Evolutionary conservation across 768 basidiomycete species (phyloP), one percentile per base, ranked within the genome.

Genomic region (Sarcodon aspratus): DNA sequence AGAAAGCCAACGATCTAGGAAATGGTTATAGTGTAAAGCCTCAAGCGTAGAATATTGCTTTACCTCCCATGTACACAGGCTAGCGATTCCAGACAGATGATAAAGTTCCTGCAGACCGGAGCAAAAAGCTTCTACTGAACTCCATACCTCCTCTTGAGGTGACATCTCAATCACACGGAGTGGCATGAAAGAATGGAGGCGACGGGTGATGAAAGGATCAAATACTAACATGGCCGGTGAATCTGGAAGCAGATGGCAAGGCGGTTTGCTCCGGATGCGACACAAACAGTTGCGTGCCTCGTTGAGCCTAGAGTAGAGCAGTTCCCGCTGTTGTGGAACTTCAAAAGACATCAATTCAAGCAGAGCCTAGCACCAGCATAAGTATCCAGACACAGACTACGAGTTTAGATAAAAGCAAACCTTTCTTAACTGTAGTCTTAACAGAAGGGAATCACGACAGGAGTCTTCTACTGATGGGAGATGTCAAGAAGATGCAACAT

Each of bases 141-240:
- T 55, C 76, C 82, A 89, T 0, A 72, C 75, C 2, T 68, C 59
- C 32, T 72, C 65, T 44, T 72, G 64, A 5, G 72, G 55, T 0
- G 78, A 76, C 1, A 80, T 57, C 21, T 69, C 64, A 8, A 86
- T 64, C 5, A 78, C 64, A n/a, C 82, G 76, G 15, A 85, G 73
- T 0, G 87, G 87, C 54, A 85, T 75, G 49, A 75, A 77, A 32
- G 78, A 80, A 43, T 77, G 78, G 2, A 90, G 67, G 27, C 72
- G 69, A n/a, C 85, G 78, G 2, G 78, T 73, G 44, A 86, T 74
- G 46, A 73, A 69, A 0, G 82, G 78, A 55, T 89, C 84, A 44
- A 89, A 85, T 1, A 75, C 76, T 3, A 70, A 63, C 13, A 58
- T 61, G 0, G 75, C 79, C 0, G 70, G 66, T 3, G 85, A 84